phyloP scores from a whole-genome alignment of 441 rosid genomes.

The Flueggea neowawraea region DNA sequence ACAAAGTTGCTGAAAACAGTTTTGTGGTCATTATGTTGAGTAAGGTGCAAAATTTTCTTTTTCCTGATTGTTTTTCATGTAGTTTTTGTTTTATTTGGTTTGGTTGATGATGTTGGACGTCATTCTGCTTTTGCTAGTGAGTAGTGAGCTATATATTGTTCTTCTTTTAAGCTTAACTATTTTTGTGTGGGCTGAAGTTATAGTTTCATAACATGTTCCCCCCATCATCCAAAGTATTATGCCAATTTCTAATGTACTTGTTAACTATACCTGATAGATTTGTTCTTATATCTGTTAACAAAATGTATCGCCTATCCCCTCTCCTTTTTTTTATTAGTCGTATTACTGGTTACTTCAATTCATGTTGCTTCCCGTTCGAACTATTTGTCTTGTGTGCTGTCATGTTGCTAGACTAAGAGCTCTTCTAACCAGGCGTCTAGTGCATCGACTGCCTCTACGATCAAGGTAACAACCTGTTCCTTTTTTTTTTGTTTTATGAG shows the following conservation, averaged over 20 bases:
- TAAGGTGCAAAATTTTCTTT: constrained; percentile 36
- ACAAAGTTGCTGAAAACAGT: constrained; percentile 66
- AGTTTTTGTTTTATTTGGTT: neutral
- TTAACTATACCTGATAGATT: too few species aligned
- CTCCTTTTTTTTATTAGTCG: neutral
- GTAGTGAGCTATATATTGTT: too few species aligned
- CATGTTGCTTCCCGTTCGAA: neutral
- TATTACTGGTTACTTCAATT: neutral
- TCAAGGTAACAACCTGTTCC: constrained; percentile 35
- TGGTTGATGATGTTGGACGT: neutral
- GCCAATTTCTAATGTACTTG: too few species aligned
- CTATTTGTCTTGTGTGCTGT: neutral
- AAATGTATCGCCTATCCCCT: too few species aligned
- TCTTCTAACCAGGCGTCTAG: constrained; percentile 52
- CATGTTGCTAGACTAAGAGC: constrained; percentile 43
- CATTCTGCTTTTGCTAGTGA: neutral
- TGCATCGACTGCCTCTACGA: constrained; percentile 38
- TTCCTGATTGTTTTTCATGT: neutral
- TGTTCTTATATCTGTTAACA: too few species aligned
- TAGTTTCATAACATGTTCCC: too few species aligned
- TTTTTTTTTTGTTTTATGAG: neutral
- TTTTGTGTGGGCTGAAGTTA: too few species aligned
- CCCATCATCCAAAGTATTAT: too few species aligned
- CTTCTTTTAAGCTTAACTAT: too few species aligned
- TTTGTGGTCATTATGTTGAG: constrained; percentile 72